Evolutionary conservation across 371 early-diverging fungal genomes (phyloP), one percentile per base, ranked within the genome.

Genomic region (Umbelopsis sp.): DNA sequence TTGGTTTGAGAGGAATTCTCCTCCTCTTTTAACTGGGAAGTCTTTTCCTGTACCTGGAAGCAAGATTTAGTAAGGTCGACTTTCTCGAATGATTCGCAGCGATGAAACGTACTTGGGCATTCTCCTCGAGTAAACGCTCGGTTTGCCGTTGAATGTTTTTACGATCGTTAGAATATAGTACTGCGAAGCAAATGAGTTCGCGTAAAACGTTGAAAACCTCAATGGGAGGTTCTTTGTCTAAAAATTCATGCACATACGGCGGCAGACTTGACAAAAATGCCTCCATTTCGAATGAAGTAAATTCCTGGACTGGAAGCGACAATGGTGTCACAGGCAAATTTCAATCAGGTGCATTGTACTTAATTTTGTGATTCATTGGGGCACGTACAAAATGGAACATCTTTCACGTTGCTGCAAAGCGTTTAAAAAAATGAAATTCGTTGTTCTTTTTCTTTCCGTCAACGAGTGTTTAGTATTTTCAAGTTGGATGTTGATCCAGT

Each of bases 101-200:
- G 35, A 35, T 35, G 9, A 11, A 7, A 29, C 37, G 37, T 35
- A 57, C 57, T 35, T 25, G 35, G 32, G 29, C 35, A n/a, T 57
- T 37, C 9, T 35, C 35, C 18, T 29, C 35, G 7, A 57, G 57
- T n/a, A 57, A 35, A 18, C 18, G 57, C 18, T 57, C 37, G 14
- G 57, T 57, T 35, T 57, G 57, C 5, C 22, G 10, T 35, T 57
- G 57, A 25, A 83, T 74, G 41, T 73, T 68, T 63, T 76, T 76
- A 37, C 83, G 79, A 69, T 83, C 81, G 57, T 80, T 78, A 6
- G 80, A 75, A 68, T 84, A 84, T 9, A 84, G 66, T 0, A 84
- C 84, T 24, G 80, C 84, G 63, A 84, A 84, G 63, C 81, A 81
- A 24, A 84, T 72, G 22, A 84, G 71, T 50, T 84, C 84, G 52